Base-by-base conservation (phyloP, 2,329 filamentous ascomycete species). In the Aspergillus caelatus region DNA sequence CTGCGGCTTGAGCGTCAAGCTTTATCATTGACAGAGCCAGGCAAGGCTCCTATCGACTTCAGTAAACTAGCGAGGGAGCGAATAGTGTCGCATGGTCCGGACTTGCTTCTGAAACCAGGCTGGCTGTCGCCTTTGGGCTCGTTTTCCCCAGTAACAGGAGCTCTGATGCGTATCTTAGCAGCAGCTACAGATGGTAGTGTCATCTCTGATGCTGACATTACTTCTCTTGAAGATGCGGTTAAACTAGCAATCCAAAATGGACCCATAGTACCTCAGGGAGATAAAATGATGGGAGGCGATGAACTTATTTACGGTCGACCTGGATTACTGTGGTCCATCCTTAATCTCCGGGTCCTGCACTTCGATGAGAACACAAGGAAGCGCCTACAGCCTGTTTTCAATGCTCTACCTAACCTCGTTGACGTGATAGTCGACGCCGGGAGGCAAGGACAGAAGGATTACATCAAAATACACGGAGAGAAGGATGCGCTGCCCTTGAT, bases 221-320 rank as follows among this genome's bases (percentile, higher is more conserved):
- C 52, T 16, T 67, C 65, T n/a, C 67, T 80, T 16, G 45, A 62
- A 4, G 62, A 75, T 14, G 75, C 74, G 1, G 65, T 75, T 12
- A 60, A 73, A 4, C 30, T 71, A 8, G 73, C 78, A 1, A 66
- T 78, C 7, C 60, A 67, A 10, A 75, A 78, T 62, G 72, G 68
- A 0, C 67, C 67, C 43, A 48, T 72, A 11, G 64, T 77, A 43
- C 41, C 67, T 32, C 69, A 75, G 60, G 66, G 64, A 55, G 71
- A 66, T 41, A 67, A 65, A 14, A 67, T 67, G 19, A 71, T 75
- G 57, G 79, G 79, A 10, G 73, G 70, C 1, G 79, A 81, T 56
- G 79, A 80, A 57, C 64, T 78, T 36, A 48, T 81, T 5, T 79
- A 73, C 61, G 79, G 79, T 11, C 75, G 79, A 23, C 72, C 74